Percentiles rank a stretch among this genome's conserved stretches.
phyloP scores from a whole-genome alignment of 345 rosid species.

The Lenwebbia sp. region DNA sequence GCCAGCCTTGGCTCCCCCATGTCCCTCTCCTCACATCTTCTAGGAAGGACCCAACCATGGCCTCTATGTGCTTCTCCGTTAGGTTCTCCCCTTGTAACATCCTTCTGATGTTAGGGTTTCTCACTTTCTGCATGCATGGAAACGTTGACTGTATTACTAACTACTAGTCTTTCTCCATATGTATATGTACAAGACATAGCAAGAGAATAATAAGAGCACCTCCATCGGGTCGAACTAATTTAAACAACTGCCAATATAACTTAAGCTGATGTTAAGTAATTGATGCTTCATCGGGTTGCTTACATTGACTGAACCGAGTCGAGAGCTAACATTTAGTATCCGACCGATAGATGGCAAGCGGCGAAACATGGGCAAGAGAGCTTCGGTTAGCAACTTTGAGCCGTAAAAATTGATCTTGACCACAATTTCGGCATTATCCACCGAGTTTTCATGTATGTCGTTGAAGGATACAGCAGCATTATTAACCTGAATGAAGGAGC shows the following conservation, averaged over 20 bases:
- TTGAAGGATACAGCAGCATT: slow-evolving; percentile 84
- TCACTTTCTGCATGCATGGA: slow-evolving; percentile 50
- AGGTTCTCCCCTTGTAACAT: slow-evolving; percentile 33
- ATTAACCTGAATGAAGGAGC: slow-evolving; percentile 36
- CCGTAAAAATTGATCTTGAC: slow-evolving; percentile 65
- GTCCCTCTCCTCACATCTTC: slow-evolving; percentile 40
- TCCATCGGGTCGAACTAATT: background rate
- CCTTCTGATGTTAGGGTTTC: slow-evolving; percentile 29
- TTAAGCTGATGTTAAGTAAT: background rate
- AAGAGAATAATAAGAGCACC: background rate
- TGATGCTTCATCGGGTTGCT: background rate
- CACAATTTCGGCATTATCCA: slow-evolving; percentile 61
- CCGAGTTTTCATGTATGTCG: slow-evolving; percentile 41
- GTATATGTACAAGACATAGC: too few species aligned
- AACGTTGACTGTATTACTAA: background rate
- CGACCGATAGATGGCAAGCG: slow-evolving; percentile 31
- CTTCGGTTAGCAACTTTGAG: slow-evolving; percentile 48
- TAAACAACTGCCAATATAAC: background rate
- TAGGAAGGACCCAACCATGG: slow-evolving; percentile 29
- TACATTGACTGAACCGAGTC: slow-evolving; percentile 69
- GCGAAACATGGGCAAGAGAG: slow-evolving; percentile 67
- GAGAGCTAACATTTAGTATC: slow-evolving; percentile 67
- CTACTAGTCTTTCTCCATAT: background rate
- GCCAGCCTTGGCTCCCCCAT: slow-evolving; percentile 78
- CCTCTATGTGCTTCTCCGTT: slow-evolving; percentile 33